These are phyloP conservation scores for Brassica nigra DNA, from an alignment of 345 rosid species.

Conservation along the genomic window DNA sequence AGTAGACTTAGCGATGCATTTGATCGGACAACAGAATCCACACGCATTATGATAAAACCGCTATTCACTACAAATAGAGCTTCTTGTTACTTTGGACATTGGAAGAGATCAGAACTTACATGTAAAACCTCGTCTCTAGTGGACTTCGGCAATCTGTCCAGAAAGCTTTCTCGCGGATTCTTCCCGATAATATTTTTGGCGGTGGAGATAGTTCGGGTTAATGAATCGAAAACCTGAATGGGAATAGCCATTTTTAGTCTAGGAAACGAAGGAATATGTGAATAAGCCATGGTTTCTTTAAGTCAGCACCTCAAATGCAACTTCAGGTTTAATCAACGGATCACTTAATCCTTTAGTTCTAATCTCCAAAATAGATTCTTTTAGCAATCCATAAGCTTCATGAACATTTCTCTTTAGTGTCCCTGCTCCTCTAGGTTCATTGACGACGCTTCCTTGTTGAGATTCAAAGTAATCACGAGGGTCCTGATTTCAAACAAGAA, in stretches of 20 bases:
- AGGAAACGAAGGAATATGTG: constrained; percentile 13
- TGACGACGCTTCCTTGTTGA: constrained; percentile 1
- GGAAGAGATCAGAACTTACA: constrained; percentile 23
- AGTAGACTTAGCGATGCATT: not conserved
- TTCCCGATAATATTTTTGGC: constrained; percentile 73
- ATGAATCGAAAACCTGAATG: constrained; percentile 72
- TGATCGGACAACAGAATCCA: constrained; percentile 1
- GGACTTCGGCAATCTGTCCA: constrained; percentile 71
- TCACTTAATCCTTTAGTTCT: not conserved
- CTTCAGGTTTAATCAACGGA: constrained; percentile 8
- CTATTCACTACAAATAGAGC: not conserved
- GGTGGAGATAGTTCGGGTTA: constrained; percentile 79
- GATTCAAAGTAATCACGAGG: constrained; percentile 8
- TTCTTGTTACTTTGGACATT: not conserved
- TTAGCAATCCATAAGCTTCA: not conserved
- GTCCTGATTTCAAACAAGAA: not conserved
- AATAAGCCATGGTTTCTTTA: constrained; percentile 16
- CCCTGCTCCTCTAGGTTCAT: constrained; percentile 1
- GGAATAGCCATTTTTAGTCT: constrained; percentile 9
- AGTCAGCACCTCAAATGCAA: constrained; percentile 63
- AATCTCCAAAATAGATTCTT: not conserved
- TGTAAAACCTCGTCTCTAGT: constrained; percentile 74
- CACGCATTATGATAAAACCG: not conserved
- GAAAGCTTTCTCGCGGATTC: constrained; percentile 74
- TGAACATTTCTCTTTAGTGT: not conserved